These are phyloP conservation scores for Mentha longifolia DNA, from an alignment of 257 asterid genomes.

Conservation along the genomic window DNA sequence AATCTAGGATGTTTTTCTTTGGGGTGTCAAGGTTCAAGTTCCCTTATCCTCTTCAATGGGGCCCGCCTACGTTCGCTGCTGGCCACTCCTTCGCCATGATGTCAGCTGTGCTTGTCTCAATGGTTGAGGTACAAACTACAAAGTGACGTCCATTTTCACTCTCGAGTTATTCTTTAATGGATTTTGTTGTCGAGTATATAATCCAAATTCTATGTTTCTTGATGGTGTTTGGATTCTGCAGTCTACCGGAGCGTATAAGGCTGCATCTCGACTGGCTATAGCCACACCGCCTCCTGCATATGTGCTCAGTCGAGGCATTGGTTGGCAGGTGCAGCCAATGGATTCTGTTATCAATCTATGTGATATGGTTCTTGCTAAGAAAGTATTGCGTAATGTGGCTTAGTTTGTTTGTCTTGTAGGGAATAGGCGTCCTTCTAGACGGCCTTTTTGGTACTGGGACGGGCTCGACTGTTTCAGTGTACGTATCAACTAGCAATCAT, in stretches of 20 bases:
- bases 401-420: slow-evolving; percentile 50
- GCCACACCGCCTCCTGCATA: slow-evolving; percentile 99
- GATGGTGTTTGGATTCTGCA: slow-evolving; percentile 44
- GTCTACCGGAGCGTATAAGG: slow-evolving; percentile 96
- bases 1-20: slow-evolving; percentile 25
- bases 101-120: slow-evolving; percentile 98
- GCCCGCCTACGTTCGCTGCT: slow-evolving; percentile 91
- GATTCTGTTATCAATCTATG: not conserved
- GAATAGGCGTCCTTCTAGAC: slow-evolving; percentile 86
- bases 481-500: slow-evolving; percentile 38
- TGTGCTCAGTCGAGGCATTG: slow-evolving; percentile 97
- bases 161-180: not conserved
- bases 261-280: slow-evolving; percentile 97
- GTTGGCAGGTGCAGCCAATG: slow-evolving; percentile 81
- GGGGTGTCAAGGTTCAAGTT: slow-evolving; percentile 72
- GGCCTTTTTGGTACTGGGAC: slow-evolving; percentile 94
- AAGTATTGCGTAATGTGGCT: not conserved
- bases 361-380: not conserved
- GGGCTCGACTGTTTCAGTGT: slow-evolving; percentile 98
- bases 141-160: not conserved
- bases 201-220: slow-evolving; percentile 11
- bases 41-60: slow-evolving; percentile 99
- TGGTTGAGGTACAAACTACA: slow-evolving; percentile 86
- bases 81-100: slow-evolving; percentile 96
- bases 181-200: not conserved